Base-by-base conservation (phyloP, 371 early-diverging fungal genomes). In the Lichtheimia ornata region DNA sequence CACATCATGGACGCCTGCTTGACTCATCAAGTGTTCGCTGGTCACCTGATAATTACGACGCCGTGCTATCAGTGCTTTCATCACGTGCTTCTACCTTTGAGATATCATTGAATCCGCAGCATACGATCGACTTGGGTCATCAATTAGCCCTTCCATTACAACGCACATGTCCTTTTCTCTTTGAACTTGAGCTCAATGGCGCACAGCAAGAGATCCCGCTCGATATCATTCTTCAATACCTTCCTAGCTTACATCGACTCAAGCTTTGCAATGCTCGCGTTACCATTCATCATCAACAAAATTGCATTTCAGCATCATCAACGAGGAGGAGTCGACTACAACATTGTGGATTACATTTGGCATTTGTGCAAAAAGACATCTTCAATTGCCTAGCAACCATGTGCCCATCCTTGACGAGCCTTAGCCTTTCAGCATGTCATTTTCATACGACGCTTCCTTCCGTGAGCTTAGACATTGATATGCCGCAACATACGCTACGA, bases 181-280 rank as follows among this genome's bases (percentile, higher is more conserved):
- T 41, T 9, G 41, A 35, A 41, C 40, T 54, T n/a, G 54, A 54
- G 41, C 54, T 54, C 40, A 54, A 35, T 18, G 54, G 54, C 15
- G 17, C n/a, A 15, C 54, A 54, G 2, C 42, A 54, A 6, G 20
- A 18, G 30, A 40, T 54, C 28, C 12, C 54, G 18, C 15, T 54
- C 12, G 41, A 54, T 20, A 54, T 20, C 3, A 54, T 54, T 22
- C 28, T 54, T 2, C 18, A 54, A 20, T 18, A 18, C 13, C 24
- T 54, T 22, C n/a, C 54, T 4, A 54, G 54, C 40, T 22, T 54
- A 13, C 54, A 54, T 13, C 12, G 41, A 17, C 40, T 54, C 5
- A 41, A 18, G 13, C 14, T 54, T 7, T 41, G 54, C 40, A 54
- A 54, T 41, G 42, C 54, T 7, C 30, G 20, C 2, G 40, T 54